phyloP scores from a whole-genome alignment of 2,329 filamentous ascomycete genomes.

The Fusarium nelsonii region DNA sequence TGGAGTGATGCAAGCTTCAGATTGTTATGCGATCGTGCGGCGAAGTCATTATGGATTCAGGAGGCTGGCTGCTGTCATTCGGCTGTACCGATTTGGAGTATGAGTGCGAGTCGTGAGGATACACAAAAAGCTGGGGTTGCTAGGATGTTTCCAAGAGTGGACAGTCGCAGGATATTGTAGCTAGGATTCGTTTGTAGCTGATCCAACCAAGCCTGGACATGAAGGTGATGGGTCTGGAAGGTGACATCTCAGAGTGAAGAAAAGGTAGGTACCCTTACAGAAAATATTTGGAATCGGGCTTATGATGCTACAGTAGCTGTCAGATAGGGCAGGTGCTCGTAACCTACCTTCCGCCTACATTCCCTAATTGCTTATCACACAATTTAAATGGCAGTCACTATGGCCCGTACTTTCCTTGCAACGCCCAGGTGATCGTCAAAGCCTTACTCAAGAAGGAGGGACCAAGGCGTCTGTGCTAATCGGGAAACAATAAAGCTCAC shows the following conservation, averaged over 20 bases:
- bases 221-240: constrained; percentile 32
- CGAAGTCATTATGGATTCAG: constrained; percentile 21
- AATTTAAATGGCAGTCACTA: neutral
- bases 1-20: constrained; percentile 6
- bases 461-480: constrained; percentile 7
- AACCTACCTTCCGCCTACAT: neutral
- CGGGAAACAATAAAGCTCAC: constrained; percentile 16
- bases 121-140: constrained; percentile 34
- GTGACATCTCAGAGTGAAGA: constrained; percentile 31
- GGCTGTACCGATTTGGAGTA: constrained; percentile 17
- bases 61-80: constrained; percentile 15
- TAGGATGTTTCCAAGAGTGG: constrained; percentile 29
- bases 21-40: constrained; percentile 24
- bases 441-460: constrained; percentile 11
- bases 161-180: constrained; percentile 23
- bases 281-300: neutral
- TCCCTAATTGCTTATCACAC: neutral
- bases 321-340: constrained; percentile 10
- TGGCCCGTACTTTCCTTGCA: neutral
- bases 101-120: constrained; percentile 5
- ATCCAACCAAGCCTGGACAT: neutral
- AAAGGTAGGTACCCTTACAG: neutral
- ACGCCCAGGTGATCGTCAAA: neutral
- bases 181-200: constrained; percentile 19
- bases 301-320: constrained; percentile 21